Evolutionary conservation across 331 rosid species (phyloP).

Genomic region (Quercus lobata): DNA sequence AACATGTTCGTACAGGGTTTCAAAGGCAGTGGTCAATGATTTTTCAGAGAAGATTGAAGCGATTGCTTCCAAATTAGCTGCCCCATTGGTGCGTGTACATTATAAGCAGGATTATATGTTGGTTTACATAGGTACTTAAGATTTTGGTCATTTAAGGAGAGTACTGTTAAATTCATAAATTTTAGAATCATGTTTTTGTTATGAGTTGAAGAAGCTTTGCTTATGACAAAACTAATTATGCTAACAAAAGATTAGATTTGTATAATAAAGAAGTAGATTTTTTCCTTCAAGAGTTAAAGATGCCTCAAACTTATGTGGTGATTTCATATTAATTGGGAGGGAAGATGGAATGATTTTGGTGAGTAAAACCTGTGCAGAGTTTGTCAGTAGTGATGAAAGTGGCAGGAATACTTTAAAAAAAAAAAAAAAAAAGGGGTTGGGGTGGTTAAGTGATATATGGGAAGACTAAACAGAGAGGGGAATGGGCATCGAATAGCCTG

Average conservation of each 20-base stretch:
- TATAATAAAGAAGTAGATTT: background rate
- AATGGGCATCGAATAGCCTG: background rate
- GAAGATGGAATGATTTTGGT: background rate
- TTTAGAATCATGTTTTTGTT: background rate
- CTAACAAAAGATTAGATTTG: background rate
- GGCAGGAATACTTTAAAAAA: no score
- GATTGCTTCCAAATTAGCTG: conserved; percentile 61
- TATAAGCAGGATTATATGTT: background rate
- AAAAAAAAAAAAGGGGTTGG: no score
- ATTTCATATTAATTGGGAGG: background rate
- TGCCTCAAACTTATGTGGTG: background rate
- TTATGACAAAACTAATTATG: background rate
- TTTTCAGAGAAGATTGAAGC: conserved; percentile 84
- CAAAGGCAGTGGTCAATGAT: conserved; percentile 70
- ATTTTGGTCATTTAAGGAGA: background rate
- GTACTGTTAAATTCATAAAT: background rate
- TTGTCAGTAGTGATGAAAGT: background rate
- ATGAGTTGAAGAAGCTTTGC: background rate
- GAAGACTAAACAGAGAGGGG: background rate
- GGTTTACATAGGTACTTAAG: background rate
- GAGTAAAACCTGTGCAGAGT: background rate
- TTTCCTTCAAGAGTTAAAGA: background rate
- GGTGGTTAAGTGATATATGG: background rate
- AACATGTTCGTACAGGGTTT: conserved; percentile 46
- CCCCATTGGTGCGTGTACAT: conserved; percentile 38